These are phyloP conservation scores for Termitomyces sp. DNA, from an alignment of 768 basidiomycete species.

Conservation along the genomic window DNA sequence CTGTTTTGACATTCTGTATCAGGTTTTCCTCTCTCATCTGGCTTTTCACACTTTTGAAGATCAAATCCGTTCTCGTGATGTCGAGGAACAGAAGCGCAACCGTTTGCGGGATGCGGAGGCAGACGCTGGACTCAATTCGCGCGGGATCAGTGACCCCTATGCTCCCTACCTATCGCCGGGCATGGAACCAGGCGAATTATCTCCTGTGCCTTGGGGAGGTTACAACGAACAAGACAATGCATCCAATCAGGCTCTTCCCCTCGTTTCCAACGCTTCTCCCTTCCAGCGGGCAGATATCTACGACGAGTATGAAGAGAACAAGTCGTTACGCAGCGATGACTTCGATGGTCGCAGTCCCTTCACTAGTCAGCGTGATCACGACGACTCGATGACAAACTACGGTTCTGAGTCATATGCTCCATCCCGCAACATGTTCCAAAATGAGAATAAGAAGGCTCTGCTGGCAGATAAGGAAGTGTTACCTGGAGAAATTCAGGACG, in stretches of 20 bases:
- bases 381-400: conserved; percentile 77
- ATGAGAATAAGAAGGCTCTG: conserved; percentile 64
- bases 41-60: conserved; percentile 92
- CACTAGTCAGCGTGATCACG: conserved; percentile 75
- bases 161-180: conserved; percentile 69
- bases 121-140: conserved; percentile 63
- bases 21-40: conserved; percentile 87
- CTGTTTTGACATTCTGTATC: conserved; percentile 9
- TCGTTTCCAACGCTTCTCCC: conserved; percentile 80
- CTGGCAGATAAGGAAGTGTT: conserved; percentile 79
- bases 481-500: conserved; percentile 82
- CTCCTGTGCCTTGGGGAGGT: conserved; percentile 31
- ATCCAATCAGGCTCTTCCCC: conserved; percentile 76
- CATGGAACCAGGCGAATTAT: conserved; percentile 36
- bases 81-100: conserved; percentile 84
- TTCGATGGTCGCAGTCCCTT: conserved; percentile 78
- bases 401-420: conserved; percentile 95
- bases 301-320: conserved; percentile 75
- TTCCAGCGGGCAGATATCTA: conserved; percentile 77
- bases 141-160: conserved; percentile 65
- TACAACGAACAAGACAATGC: conserved; percentile 54
- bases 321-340: conserved; percentile 73
- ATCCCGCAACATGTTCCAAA: conserved; percentile 93
- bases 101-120: conserved; percentile 74
- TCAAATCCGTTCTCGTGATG: conserved; percentile 75